Percentiles rank a stretch among this genome's conserved stretches.
These are phyloP conservation scores for Colletotrichum sp. DNA, from an alignment of 2,329 filamentous ascomycete genomes.

Conservation along the genomic window DNA sequence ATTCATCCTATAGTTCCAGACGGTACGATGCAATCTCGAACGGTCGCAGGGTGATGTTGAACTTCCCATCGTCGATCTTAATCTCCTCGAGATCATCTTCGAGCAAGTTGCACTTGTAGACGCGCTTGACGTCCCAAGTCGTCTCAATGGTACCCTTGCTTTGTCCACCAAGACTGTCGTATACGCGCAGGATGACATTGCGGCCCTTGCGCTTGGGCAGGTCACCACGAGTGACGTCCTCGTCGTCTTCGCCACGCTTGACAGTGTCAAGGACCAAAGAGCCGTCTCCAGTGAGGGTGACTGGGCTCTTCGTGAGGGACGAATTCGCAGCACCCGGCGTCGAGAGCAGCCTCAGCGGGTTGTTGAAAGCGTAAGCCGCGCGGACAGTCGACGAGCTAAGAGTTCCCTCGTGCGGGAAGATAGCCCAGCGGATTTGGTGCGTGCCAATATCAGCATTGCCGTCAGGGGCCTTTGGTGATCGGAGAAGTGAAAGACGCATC, in stretches of 20 bases:
- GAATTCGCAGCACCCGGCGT: constrained; percentile 29
- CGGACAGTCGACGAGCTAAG: constrained; percentile 77
- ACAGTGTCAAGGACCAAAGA: constrained; percentile 85
- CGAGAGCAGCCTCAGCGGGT: constrained; percentile 67
- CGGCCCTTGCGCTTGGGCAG: constrained; percentile 71
- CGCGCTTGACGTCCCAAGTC: constrained; percentile 73
- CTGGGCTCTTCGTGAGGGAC: constrained; percentile 45
- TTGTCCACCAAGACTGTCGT: constrained; percentile 86
- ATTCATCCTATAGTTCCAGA: constrained; percentile 52
- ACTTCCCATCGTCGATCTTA: constrained; percentile 50
- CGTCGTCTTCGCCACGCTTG: constrained; percentile 91
- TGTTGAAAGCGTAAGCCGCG: constrained; percentile 90
- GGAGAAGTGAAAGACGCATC: constrained; percentile 87
- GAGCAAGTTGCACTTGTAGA: constrained; percentile 82
- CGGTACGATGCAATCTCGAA: constrained; percentile 88
- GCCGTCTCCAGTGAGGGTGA: constrained; percentile 68
- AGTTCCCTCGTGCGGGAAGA: constrained; percentile 80
- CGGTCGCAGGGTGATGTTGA: constrained; percentile 70
- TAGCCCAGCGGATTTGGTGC: constrained; percentile 87
- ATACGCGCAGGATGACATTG: constrained; percentile 84
- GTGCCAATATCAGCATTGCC: constrained; percentile 92
- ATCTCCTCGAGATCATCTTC: constrained; percentile 83
- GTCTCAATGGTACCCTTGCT: constrained; percentile 73
- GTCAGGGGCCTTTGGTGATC: constrained; percentile 91
- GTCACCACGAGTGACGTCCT: constrained; percentile 69